Base-by-base conservation (phyloP, 768 basidiomycete genomes). In the Rhodotorula graminis region DNA sequence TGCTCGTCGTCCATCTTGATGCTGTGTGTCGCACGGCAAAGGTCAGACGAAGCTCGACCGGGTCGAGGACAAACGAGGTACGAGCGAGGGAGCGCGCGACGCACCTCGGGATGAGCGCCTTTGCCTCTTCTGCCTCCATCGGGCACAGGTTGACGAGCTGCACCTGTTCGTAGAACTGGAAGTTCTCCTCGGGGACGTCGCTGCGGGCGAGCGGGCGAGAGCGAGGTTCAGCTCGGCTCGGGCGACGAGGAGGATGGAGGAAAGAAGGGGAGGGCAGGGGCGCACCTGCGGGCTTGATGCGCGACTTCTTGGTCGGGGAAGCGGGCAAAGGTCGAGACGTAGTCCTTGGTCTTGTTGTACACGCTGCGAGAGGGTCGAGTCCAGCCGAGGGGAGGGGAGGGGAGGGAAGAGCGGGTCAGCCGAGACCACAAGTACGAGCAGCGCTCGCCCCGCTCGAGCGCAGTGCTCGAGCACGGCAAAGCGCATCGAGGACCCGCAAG, bases 121-220 rank as follows among this genome's bases (percentile, higher is more conserved):
- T 94, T 40, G 92, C 90, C 81, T 95, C 93, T 76, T 95, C 93
- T 9, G 90, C 86, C 70, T 88, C 88, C 53, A 88, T 90, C 23
- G 93, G 93, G 78, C 91, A 92, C 66, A 95, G 81, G 78, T 95
- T 95, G 25, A 91, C 91, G 65, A 95, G 90, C 79, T 95, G 93
- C 5, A 92, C 92, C 9, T 90, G 90, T 83, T 95, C 93, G 76
- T 93, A 94, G 78, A 91, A 90, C 4, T 91, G 91, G 52, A 95
- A 80, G 5, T 87, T 87, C 0, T 88, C n/a, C 2, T 52, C 57
- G 6, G 65, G 63, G 8, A 71, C 15, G 9, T 53, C 40, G 2
- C 70, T 63, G 29, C 33, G 33, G 25, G n/a, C 31, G 47, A n/a
- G 44, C 53, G 52, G 25, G 57, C 59, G 33, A 23, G 61, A 2